These are phyloP conservation scores for Termitomyces sp. DNA, from an alignment of 1,284 basidiomycete species.

Conservation along the genomic window DNA sequence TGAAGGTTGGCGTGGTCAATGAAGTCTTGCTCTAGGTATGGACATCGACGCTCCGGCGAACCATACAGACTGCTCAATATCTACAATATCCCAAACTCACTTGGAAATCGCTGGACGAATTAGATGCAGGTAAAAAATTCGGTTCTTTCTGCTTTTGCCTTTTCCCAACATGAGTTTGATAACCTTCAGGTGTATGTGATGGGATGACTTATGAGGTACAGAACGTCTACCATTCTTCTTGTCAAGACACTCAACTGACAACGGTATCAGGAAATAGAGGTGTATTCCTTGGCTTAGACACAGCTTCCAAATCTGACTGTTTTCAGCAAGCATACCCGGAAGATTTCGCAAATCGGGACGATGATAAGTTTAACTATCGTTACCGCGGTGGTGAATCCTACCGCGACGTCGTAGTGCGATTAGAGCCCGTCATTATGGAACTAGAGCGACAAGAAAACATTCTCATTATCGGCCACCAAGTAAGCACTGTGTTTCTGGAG, in stretches of 20 bases:
- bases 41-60: conserved; percentile 93
- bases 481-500: conserved; percentile 22
- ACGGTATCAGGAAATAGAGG: conserved; percentile 79
- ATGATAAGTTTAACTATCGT: conserved; percentile 99
- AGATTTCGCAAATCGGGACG: conserved; percentile 97
- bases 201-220: conserved; percentile 91
- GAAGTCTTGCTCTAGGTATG: conserved; percentile 60
- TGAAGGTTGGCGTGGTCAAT: conserved; percentile 1
- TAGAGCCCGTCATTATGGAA: conserved; percentile 99
- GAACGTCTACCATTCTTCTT: neutral
- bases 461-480: conserved; percentile 94
- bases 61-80: conserved; percentile 84
- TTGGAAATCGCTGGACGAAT: conserved; percentile 98
- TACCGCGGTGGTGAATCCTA: conserved; percentile 96
- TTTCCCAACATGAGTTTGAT: neutral
- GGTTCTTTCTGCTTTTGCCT: neutral
- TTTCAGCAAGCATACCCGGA: conserved; percentile 88
- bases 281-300: neutral
- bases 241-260: neutral
- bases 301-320: neutral
- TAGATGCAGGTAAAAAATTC: conserved; percentile 65
- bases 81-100: conserved; percentile 91
- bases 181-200: conserved; percentile 81
- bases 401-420: conserved; percentile 89
- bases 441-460: conserved; percentile 97